Conservation (phyloP, 192 early-diverging fungal genomes). For the Podila epigama region DNA sequence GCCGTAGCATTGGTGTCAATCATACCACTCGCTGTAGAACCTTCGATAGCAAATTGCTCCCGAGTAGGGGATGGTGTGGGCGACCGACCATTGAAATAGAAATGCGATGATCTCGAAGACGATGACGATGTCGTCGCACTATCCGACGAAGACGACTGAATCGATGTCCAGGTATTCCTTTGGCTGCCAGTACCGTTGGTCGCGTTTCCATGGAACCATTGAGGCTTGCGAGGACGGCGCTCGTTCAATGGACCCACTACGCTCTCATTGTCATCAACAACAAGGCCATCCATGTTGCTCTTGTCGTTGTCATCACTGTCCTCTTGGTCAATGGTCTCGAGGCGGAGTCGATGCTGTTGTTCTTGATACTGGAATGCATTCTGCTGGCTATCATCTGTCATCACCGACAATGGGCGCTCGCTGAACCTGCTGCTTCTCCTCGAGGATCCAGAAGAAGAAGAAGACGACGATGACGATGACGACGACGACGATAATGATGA, state of each 20-base stretch:
- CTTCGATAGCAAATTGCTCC: too few species aligned
- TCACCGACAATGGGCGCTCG: conserved; percentile 20
- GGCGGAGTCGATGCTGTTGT: too few species aligned
- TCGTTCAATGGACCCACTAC: background rate
- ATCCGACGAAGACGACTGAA: conserved; percentile 37
- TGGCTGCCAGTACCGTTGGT: background rate
- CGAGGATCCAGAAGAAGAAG: background rate
- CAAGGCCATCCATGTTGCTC: background rate
- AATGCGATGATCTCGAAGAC: conserved; percentile 34
- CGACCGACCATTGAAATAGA: conserved; percentile 45
- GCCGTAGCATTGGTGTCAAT: too few species aligned
- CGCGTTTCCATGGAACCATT: conserved; percentile 32
- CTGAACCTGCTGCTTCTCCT: background rate
- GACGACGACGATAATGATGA: background rate
- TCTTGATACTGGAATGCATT: too few species aligned
- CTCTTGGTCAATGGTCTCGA: too few species aligned
- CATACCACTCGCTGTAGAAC: too few species aligned
- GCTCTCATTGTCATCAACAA: background rate
- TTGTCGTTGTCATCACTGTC: too few species aligned
- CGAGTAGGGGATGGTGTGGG: conserved; percentile 11
- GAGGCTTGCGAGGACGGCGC: conserved; percentile 7
- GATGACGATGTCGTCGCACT: conserved; percentile 18
- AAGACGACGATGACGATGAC: background rate
- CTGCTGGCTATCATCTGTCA: conserved; percentile 18
- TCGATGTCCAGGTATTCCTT: conserved; percentile 32